A percentile compares a stretch with the other conserved stretches of the same genome.
Evolutionary conservation across 352 stramenopile genomes (phyloP).

Genomic region (Phytophthora parvispora): DNA sequence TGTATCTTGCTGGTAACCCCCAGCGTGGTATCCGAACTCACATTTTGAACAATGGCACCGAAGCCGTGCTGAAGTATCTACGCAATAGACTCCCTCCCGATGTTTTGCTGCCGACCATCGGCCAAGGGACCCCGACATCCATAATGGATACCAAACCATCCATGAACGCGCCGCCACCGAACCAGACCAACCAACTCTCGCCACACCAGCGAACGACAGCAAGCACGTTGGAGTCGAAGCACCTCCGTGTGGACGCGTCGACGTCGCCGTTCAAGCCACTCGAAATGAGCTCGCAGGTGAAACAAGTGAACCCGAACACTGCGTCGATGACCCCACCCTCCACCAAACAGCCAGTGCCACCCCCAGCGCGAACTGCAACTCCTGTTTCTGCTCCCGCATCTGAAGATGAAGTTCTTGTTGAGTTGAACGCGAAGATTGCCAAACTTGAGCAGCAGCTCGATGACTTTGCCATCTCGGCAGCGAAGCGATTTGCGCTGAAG

Average conservation of each 20-base stretch:
- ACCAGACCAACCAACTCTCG: conserved; percentile 11
- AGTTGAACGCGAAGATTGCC: conserved; percentile 56
- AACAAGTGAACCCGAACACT: conserved; percentile 2
- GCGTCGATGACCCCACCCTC: conserved; percentile 12
- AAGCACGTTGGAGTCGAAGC: conserved; percentile 39
- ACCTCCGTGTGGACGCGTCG: conserved; percentile 32
- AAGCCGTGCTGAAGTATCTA: conserved; percentile 81
- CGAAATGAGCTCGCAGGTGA: conserved; percentile 6
- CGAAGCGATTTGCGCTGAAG: conserved; percentile 81
- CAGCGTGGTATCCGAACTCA: conserved; percentile 76
- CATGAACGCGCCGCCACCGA: conserved; percentile 27
- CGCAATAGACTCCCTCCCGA: conserved; percentile 63
- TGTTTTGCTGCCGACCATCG: conserved; percentile 26
- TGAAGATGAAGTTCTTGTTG: conserved; percentile 37
- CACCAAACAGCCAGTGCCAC: conserved; percentile 9
- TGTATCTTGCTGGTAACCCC: conserved; percentile 81
- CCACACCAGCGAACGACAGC: conserved; percentile 8
- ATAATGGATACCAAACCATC: conserved; percentile 16
- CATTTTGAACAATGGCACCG: conserved; percentile 74
- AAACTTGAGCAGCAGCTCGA: conserved; percentile 69
- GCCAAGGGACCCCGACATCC: conserved; percentile 4
- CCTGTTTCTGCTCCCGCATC: background rate
- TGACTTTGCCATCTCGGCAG: conserved; percentile 71
- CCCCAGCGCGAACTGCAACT: background rate
- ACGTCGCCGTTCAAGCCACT: conserved; percentile 25